Base-by-base conservation (phyloP, 306 rosid species). In the Biancaea sappan region DNA sequence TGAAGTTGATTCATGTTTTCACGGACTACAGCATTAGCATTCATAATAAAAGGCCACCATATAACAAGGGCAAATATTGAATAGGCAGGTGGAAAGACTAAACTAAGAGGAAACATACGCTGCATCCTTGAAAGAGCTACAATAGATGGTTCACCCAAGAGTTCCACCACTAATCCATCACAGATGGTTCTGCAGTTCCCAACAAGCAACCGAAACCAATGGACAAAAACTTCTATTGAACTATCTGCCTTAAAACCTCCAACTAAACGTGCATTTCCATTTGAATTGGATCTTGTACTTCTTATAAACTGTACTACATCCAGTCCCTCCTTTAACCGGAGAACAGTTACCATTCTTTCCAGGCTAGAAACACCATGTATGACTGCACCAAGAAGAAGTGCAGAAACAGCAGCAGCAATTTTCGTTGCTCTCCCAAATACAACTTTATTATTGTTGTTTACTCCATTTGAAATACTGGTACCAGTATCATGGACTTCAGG, bases 101-200 rank as follows among this genome's bases (percentile, higher is more conserved):
- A 77, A 54, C 75, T 68, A 61, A 88, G 88, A 76, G 99, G 95
- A 60, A 92, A 97, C 92, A 88, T 80, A 8, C 85, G 94, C 79
- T 94, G 99, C 97, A 92, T 90, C 86, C 99, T 88, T 66, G 90
- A 87, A 83, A 94, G 99, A 47, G 95, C 97, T 68, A 88, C 72
- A 77, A 90, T 69, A 58, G 86, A 87, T 24, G 96, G 93, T 75
- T 94, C 99, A 37, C 96, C 95, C 78, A 92, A 82, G 77, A 94
- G 96, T 64, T 92, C 93, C 81, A 86, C 96, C 61, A 87, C 84
- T 85, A 92, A 87, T 64, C 99, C 97, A 24, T 92, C 96, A 43
- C 70, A 87, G 47, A 88, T 71, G 40, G 95, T 86, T 84, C 96
- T 86, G 86, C 95, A 90, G 81, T 92, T 92, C 43, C 99, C 99